Percentiles rank a stretch among this genome's conserved stretches.
Evolutionary conservation across 1,284 basidiomycete species (phyloP).

Genomic region (Ganoderma resinaceum): DNA sequence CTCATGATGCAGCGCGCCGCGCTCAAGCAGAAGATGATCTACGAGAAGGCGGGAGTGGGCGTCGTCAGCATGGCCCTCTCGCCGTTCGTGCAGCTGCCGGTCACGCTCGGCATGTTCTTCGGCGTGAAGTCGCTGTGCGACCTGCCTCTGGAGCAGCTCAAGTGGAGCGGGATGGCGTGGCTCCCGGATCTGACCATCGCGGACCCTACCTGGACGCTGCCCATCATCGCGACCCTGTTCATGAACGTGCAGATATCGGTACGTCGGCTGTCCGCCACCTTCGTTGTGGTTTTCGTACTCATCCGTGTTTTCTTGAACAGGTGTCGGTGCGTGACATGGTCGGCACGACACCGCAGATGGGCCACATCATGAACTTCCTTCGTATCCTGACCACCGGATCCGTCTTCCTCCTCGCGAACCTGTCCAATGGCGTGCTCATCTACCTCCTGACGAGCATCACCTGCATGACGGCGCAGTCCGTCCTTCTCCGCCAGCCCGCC

Average conservation of each 20-base stretch:
- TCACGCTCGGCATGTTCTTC: conserved; percentile 89
- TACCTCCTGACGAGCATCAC: conserved; percentile 60
- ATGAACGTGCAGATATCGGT: conserved; percentile 82
- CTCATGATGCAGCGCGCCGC: conserved; percentile 61
- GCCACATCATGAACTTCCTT: conserved; percentile 79
- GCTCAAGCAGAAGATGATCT: conserved; percentile 67
- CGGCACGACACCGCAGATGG: conserved; percentile 55
- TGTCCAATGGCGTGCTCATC: conserved; percentile 69
- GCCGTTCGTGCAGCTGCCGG: conserved; percentile 78
- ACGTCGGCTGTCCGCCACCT: conserved; percentile 36
- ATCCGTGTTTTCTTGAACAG: conserved; percentile 42
- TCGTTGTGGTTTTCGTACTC: too few relatives aligned
- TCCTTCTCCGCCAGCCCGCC: conserved; percentile 52
- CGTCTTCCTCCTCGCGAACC: conserved; percentile 65
- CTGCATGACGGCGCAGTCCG: conserved; percentile 53
- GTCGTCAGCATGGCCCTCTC: conserved; percentile 64
- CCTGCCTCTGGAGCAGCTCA: conserved; percentile 76
- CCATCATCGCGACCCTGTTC: conserved; percentile 64
- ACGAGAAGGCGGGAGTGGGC: conserved; percentile 76
- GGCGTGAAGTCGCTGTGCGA: conserved; percentile 79
- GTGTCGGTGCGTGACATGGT: conserved; percentile 65
- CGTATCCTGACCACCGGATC: conserved; percentile 65
- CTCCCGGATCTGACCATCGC: conserved; percentile 80
- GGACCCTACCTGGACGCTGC: conserved; percentile 85
- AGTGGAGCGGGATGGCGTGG: conserved; percentile 80